phyloP scores from a whole-genome alignment of 2,329 filamentous ascomycete species.

The Nemania bipapillata region DNA sequence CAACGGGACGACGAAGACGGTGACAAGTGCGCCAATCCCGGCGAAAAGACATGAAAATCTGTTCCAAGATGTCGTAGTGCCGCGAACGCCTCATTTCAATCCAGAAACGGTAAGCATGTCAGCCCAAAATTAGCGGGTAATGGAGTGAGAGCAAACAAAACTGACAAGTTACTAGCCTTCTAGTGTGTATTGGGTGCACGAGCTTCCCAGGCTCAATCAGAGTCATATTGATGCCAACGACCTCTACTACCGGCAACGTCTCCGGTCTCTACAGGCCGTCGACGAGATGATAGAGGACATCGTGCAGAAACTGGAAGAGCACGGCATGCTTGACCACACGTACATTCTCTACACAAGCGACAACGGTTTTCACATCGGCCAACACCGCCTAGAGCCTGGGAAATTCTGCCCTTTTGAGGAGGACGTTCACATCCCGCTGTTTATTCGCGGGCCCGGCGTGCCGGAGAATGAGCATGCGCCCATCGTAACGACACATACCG shows the following conservation, averaged over 20 bases:
- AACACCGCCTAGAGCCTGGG: constrained; percentile 67
- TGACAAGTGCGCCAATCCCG: constrained; percentile 65
- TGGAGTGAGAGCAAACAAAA: no score
- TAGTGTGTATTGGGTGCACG: no score
- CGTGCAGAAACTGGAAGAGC: constrained; percentile 55
- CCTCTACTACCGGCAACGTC: constrained; percentile 62
- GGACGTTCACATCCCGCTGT: constrained; percentile 68
- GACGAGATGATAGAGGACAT: constrained; percentile 65
- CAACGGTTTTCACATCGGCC: constrained; percentile 70
- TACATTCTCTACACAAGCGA: constrained; percentile 70
- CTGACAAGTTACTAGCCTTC: no score
- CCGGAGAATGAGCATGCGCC: constrained; percentile 54
- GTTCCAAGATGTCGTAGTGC: constrained; percentile 68
- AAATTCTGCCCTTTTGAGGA: constrained; percentile 69
- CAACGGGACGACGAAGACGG: no score
- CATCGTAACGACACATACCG: constrained; percentile 69
- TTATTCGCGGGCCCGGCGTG: constrained; percentile 66
- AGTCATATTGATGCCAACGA: no score
- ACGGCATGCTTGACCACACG: constrained; percentile 58
- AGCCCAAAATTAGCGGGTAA: no score
- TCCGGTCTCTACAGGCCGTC: constrained; percentile 64
- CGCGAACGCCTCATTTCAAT: constrained; percentile 74
- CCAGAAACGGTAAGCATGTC: constrained; percentile 64
- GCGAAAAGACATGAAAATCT: constrained; percentile 69
- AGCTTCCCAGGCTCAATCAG: no score